phyloP scores from a whole-genome alignment of 257 asterid species.

The Nicotiana obtusifolia region DNA sequence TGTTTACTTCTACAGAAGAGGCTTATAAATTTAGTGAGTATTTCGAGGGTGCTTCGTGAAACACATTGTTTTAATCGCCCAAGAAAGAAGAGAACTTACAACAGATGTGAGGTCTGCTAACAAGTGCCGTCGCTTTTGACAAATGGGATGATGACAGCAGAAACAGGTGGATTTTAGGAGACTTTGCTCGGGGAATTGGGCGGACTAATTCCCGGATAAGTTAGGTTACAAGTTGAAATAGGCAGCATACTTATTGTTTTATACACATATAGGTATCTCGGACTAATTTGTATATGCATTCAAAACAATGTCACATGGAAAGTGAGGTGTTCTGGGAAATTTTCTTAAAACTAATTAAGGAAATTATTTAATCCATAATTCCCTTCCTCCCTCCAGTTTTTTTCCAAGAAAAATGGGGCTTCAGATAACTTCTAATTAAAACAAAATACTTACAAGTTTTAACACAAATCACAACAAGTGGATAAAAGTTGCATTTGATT shows the following conservation, averaged over 20 bases:
- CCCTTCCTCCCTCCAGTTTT: not conserved
- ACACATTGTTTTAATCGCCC: not conserved
- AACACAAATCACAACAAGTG: not conserved
- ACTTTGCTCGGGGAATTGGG: not conserved
- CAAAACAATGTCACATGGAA: not conserved
- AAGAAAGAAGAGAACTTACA: not conserved
- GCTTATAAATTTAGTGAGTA: not conserved
- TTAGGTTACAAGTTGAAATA: not conserved
- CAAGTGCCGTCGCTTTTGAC: not conserved
- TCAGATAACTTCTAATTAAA: not conserved
- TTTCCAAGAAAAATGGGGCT: not conserved
- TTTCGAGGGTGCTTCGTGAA: not conserved
- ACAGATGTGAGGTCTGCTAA: not conserved
- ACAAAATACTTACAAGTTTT: not conserved
- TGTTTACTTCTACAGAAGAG: not conserved
- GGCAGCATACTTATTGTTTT: not conserved
- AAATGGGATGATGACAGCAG: not conserved
- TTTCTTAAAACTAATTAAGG: not conserved
- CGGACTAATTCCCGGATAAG: not conserved
- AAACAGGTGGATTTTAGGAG: not conserved
- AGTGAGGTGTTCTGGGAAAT: not conserved
- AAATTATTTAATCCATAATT: not conserved
- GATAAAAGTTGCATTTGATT: not conserved
- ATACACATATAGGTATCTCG: not conserved
- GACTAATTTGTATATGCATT: not conserved